Base-by-base conservation (phyloP, 371 early-diverging fungal species). In the Quaeritorhiza haematococci region DNA sequence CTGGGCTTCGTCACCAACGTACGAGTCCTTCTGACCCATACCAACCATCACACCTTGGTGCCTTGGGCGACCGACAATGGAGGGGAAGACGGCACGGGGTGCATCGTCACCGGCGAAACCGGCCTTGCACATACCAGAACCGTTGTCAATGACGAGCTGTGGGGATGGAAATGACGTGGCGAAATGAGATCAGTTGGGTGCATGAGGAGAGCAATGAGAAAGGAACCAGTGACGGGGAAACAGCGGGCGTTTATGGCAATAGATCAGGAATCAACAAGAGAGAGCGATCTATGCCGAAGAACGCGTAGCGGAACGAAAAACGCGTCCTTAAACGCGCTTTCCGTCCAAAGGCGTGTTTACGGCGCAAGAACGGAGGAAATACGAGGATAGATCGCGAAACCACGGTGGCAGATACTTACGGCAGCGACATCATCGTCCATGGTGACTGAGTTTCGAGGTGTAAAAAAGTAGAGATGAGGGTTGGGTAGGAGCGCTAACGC, bases 91-190 rank as follows among this genome's bases (percentile, higher is more conserved):
- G 62, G 94, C 92, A 72, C 94, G 89, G 57, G 98, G 98, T 53
- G 96, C 96, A 76, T 98, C 98, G 82, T 98, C 98, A 69, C 98
- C 98, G 72, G 96, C 94, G 75, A 98, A 98, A 69, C 98, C 98
- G 76, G 97, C 96, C 83, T 98, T 98, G 84, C 97, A 95, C 92
- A 97, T 93, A 75, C 99, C 97, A 77, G 96, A 94, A 67, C 98
- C 98, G 80, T 98, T 96, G 79, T 95, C 91, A 73, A 96, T 90
- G 67, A 94, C 79, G 50, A 50, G 50, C 50, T 50, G 32, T 10
- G 33, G n/a, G n/a, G n/a, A n/a, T n/a, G n/a, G n/a, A n/a, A 56
- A 75, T 21, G 50, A 30, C n/a, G 38, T 38, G 38, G 10, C n/a
- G 38, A 13, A 38, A 38, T 38, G 3, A n/a, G 8, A 10, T 4